Evolutionary conservation across 768 basidiomycete genomes (phyloP).

Genomic region (Pleurotus djamor): DNA sequence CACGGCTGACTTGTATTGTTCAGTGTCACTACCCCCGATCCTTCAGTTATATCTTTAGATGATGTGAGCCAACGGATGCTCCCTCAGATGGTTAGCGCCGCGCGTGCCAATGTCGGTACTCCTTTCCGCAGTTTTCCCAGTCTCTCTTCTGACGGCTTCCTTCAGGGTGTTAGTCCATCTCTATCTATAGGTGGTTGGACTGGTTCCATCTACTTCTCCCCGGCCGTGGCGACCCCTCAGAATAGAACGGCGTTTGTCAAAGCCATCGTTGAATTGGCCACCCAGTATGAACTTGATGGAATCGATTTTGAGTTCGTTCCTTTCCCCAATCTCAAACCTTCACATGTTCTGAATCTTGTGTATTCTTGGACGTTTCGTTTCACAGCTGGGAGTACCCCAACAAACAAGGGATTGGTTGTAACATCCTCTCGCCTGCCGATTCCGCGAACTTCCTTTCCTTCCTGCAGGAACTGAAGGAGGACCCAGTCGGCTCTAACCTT

Average conservation of each 20-base stretch:
- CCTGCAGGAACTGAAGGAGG: constrained; percentile 65
- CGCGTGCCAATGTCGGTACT: constrained; percentile 35
- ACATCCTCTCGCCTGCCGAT: constrained; percentile 59
- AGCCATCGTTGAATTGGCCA: constrained; percentile 48
- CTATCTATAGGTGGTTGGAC: constrained; percentile 73
- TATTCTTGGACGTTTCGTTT: background rate
- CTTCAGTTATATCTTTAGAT: constrained; percentile 30
- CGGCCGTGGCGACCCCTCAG: constrained; percentile 51
- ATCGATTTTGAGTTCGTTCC: constrained; percentile 49
- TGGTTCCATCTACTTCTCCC: constrained; percentile 62
- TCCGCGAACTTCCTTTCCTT: constrained; percentile 79
- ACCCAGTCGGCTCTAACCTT: constrained; percentile 50
- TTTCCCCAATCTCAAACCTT: background rate
- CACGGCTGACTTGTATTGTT: background rate
- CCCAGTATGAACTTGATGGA: constrained; percentile 56
- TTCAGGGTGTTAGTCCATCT: constrained; percentile 54
- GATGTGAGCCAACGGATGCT: constrained; percentile 42
- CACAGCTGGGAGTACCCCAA: constrained; percentile 87
- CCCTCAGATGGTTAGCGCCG: constrained; percentile 52
- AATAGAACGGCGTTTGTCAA: constrained; percentile 67
- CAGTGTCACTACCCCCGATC: constrained; percentile 34
- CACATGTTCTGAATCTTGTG: too few relatives aligned
- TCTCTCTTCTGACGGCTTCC: background rate
- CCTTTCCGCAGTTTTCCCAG: background rate
- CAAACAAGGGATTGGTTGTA: constrained; percentile 68